These are phyloP conservation scores for Corymbia citriodora DNA, from an alignment of 441 rosid genomes.

Conservation along the genomic window DNA sequence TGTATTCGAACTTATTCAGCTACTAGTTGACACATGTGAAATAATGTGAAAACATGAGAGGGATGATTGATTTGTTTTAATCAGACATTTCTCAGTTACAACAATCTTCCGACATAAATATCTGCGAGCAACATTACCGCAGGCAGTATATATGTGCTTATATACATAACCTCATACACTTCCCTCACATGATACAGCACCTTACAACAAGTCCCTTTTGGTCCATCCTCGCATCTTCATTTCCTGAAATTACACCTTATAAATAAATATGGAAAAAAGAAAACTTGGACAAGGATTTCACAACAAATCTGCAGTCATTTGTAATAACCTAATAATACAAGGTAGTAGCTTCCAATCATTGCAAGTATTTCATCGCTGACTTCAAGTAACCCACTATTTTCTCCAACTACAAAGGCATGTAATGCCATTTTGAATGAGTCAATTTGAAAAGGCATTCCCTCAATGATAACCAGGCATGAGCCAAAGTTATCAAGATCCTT, in stretches of 20 bases:
- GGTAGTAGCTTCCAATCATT: background rate
- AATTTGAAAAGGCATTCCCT: background rate
- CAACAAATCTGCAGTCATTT: background rate
- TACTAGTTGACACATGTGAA: background rate
- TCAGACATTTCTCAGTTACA: background rate
- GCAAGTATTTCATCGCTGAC: background rate
- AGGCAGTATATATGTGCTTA: slow-evolving; percentile 21
- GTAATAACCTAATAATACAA: background rate
- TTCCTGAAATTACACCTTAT: slow-evolving; percentile 42
- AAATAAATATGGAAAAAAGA: background rate
- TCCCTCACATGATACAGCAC: slow-evolving; percentile 68
- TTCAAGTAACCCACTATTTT: background rate
- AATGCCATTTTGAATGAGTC: background rate
- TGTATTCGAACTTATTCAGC: background rate
- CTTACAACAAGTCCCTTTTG: slow-evolving; percentile 71
- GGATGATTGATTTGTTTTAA: background rate
- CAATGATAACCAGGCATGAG: background rate
- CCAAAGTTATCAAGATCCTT: background rate
- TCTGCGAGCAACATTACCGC: background rate
- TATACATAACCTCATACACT: slow-evolving; percentile 6
- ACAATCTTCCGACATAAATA: background rate
- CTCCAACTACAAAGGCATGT: background rate
- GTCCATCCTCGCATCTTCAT: slow-evolving; percentile 77
- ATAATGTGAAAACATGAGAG: background rate
- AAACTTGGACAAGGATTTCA: background rate